Percentiles rank a stretch among this genome's conserved stretches.
Evolutionary conservation across 257 asterid genomes (phyloP).

Genomic region (Gentiana macrophylla): DNA sequence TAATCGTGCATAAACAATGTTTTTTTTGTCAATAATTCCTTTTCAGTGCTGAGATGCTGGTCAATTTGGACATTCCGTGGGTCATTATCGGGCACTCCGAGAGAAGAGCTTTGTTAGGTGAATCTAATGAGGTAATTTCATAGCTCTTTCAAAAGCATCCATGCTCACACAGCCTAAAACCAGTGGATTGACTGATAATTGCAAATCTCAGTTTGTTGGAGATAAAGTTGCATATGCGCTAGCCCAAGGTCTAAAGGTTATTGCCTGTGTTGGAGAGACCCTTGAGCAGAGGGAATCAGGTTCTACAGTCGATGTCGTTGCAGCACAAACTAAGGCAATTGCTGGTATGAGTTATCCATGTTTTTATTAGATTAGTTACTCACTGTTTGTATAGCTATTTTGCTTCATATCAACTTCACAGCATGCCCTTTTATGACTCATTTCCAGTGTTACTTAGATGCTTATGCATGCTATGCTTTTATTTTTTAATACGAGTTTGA

Average conservation of each 20-base stretch:
- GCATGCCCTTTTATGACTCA: too few relatives aligned
- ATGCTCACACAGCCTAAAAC: background rate
- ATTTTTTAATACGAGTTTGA: background rate
- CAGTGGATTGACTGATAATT: background rate
- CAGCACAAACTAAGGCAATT: constrained; percentile 95
- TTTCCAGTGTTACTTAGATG: background rate
- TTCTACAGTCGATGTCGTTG: constrained; percentile 77
- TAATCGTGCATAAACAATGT: background rate
- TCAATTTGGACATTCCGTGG: constrained; percentile 74
- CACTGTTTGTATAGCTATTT: too few relatives aligned
- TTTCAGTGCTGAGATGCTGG: constrained; percentile 94
- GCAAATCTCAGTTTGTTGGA: constrained; percentile 64
- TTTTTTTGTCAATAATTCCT: constrained; percentile 10
- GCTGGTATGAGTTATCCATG: constrained; percentile 48
- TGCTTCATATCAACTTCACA: too few relatives aligned
- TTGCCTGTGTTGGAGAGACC: constrained; percentile 98
- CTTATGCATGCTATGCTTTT: background rate
- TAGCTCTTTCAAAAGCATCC: background rate
- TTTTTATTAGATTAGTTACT: background rate
- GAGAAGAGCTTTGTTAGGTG: constrained; percentile 66
- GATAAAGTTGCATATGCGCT: constrained; percentile 96
- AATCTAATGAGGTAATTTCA: constrained; percentile 65
- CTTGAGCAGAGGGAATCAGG: constrained; percentile 98
- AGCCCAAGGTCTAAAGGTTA: constrained; percentile 85
- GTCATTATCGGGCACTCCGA: constrained; percentile 98